Evolutionary conservation across 2,329 filamentous ascomycete genomes (phyloP).

Genomic region (Shiraia bambusicola): DNA sequence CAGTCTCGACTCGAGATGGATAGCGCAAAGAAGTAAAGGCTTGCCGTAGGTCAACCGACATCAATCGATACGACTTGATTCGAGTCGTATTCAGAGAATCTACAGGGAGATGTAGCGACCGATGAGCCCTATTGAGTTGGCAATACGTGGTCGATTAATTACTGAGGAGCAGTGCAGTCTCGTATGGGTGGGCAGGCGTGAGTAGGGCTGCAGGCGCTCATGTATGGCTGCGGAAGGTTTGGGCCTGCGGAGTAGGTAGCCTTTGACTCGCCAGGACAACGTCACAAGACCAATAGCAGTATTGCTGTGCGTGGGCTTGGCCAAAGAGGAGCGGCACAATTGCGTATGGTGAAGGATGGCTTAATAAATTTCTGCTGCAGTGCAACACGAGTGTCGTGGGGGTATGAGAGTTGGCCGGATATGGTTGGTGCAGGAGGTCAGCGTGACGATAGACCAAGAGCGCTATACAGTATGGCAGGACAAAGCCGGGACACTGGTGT

Average conservation of each 20-base stretch:
- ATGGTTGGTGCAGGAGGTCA: constrained; percentile 25
- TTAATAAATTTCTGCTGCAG: constrained; percentile 27
- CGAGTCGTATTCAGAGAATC: constrained; percentile 31
- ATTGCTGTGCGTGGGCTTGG: constrained; percentile 37
- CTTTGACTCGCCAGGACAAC: constrained; percentile 25
- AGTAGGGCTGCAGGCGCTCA: constrained; percentile 19
- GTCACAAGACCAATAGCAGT: constrained; percentile 40
- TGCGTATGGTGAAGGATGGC: constrained; percentile 24
- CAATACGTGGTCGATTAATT: constrained; percentile 21
- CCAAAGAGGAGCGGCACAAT: constrained; percentile 18
- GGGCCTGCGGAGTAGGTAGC: too few relatives aligned
- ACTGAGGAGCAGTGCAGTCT: constrained; percentile 25
- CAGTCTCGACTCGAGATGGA: constrained; percentile 57
- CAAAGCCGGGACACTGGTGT: constrained; percentile 19
- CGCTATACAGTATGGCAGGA: constrained; percentile 4
- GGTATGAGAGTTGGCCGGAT: constrained; percentile 16
- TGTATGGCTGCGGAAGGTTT: constrained; percentile 25
- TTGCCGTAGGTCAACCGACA: constrained; percentile 61
- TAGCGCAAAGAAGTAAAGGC: constrained; percentile 57
- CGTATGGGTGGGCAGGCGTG: constrained; percentile 21
- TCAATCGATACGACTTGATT: constrained; percentile 47
- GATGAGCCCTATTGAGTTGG: constrained; percentile 22
- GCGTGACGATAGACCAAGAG: constrained; percentile 13
- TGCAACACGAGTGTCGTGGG: constrained; percentile 33
- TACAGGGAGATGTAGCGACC: constrained; percentile 9